Percentiles rank a stretch among this genome's conserved stretches.
Evolutionary conservation across 2,329 filamentous ascomycete species (phyloP).

Genomic region (Cercospora janseana): DNA sequence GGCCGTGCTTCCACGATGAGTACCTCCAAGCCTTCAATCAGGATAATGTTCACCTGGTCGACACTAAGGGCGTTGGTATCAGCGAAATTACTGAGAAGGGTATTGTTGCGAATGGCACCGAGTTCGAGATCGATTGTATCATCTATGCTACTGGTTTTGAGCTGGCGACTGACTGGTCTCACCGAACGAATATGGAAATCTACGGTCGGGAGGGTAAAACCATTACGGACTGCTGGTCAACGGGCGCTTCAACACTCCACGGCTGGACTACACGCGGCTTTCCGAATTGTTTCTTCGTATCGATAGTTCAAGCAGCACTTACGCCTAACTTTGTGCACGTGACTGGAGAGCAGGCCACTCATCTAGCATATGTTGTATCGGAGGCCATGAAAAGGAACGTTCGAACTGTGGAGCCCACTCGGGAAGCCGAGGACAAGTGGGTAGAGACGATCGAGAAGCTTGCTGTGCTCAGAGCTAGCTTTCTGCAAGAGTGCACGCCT

Average conservation of each 20-base stretch:
- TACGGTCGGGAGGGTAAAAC: slow-evolving; percentile 47
- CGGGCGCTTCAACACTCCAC: slow-evolving; percentile 53
- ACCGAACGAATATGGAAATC: slow-evolving; percentile 27
- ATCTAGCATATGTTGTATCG: slow-evolving; percentile 48
- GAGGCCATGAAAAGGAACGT: slow-evolving; percentile 35
- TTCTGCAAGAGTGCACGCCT: slow-evolving; percentile 52
- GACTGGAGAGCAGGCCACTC: slow-evolving; percentile 41
- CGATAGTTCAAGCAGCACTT: slow-evolving; percentile 44
- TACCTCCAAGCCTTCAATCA: slow-evolving; percentile 59
- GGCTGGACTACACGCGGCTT: slow-evolving; percentile 51
- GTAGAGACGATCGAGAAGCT: slow-evolving; percentile 42
- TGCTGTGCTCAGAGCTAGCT: slow-evolving; percentile 41
- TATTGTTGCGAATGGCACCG: slow-evolving; percentile 48
- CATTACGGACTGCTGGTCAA: slow-evolving; percentile 47
- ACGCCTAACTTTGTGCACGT: slow-evolving; percentile 43
- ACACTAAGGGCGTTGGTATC: slow-evolving; percentile 57
- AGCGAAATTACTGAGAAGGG: slow-evolving; percentile 48
- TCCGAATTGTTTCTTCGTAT: slow-evolving; percentile 55
- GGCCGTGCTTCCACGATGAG: slow-evolving; percentile 60
- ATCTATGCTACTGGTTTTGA: slow-evolving; percentile 50
- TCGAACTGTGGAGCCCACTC: slow-evolving; percentile 46
- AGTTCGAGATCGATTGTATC: slow-evolving; percentile 51
- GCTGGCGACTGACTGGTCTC: slow-evolving; percentile 34
- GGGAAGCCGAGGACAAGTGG: slow-evolving; percentile 51
- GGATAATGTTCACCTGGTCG: slow-evolving; percentile 57